Percentiles rank a stretch among this genome's conserved stretches.
phyloP scores from a whole-genome alignment of 306 rosid genomes.

The Prunus mume region DNA sequence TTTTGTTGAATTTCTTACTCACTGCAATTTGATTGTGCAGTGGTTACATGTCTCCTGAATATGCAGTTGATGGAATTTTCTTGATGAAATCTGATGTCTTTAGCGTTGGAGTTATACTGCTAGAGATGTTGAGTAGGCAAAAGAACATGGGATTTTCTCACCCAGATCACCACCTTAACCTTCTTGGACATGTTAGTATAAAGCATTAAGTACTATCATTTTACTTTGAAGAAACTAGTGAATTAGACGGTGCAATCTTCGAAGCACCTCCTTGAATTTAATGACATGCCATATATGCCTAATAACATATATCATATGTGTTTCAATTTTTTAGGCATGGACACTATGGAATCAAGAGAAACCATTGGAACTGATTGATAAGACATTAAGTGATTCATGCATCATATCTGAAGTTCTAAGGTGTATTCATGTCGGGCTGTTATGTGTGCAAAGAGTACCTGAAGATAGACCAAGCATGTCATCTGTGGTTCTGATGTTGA shows the following conservation, averaged over 20 bases:
- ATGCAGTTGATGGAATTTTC: conserved; percentile 42
- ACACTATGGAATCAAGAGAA: conserved; percentile 17
- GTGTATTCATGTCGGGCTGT: conserved; percentile 19
- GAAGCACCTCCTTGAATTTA: not conserved
- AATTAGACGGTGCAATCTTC: not conserved
- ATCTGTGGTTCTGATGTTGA: conserved; percentile 14
- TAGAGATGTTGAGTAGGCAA: conserved; percentile 30
- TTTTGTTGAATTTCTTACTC: not conserved
- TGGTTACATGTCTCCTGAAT: conserved; percentile 47
- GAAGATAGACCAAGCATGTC: conserved; percentile 29
- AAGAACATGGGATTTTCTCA: conserved; percentile 22
- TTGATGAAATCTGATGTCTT: conserved; percentile 43
- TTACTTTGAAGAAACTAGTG: not conserved
- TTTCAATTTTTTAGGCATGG: conserved; percentile 22
- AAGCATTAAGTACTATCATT: not conserved
- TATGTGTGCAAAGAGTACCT: conserved; percentile 18
- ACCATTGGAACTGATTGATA: conserved; percentile 9
- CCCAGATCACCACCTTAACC: conserved; percentile 18
- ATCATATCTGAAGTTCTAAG: conserved; percentile 10
- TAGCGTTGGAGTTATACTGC: conserved; percentile 40
- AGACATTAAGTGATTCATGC: not conserved
- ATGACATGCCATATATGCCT: not conserved
- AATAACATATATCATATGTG: not conserved
- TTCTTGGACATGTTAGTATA: conserved; percentile 28
- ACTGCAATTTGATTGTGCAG: not conserved